Percentiles rank a stretch among this genome's conserved stretches.
Evolutionary conservation across 306 rosid species (phyloP).

Genomic region (Citrullus amarus): DNA sequence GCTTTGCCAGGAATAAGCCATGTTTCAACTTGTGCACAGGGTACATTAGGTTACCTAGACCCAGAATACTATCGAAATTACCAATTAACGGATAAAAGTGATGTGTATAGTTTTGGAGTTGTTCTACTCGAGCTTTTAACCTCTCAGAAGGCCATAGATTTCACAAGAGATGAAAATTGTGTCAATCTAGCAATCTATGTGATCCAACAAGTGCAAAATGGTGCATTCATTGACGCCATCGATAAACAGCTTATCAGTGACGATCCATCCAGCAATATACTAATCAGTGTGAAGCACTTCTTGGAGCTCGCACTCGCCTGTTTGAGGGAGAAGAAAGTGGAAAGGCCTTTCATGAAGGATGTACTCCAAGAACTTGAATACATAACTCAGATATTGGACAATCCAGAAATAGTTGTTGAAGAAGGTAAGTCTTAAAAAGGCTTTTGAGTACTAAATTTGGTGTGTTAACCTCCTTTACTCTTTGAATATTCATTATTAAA

Average conservation of each 20-base stretch:
- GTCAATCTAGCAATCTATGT: slow-evolving; percentile 64
- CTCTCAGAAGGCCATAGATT: slow-evolving; percentile 77
- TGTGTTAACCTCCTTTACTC: neutral
- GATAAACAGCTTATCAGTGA: slow-evolving; percentile 41
- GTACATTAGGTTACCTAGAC: slow-evolving; percentile 87
- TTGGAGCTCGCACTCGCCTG: slow-evolving; percentile 73
- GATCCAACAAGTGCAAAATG: slow-evolving; percentile 37
- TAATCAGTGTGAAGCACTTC: slow-evolving; percentile 43
- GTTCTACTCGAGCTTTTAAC: slow-evolving; percentile 81
- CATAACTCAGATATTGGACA: slow-evolving; percentile 34
- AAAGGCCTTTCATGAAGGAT: slow-evolving; percentile 77
- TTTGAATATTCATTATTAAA: slow-evolving; percentile 25
- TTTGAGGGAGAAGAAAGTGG: slow-evolving; percentile 64
- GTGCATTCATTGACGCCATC: slow-evolving; percentile 36
- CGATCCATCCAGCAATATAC: slow-evolving; percentile 18
- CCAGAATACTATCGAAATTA: slow-evolving; percentile 87
- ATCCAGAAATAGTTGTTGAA: slow-evolving; percentile 19
- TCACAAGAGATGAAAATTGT: slow-evolving; percentile 56
- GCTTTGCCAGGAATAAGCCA: slow-evolving; percentile 86
- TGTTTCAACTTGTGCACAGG: slow-evolving; percentile 95
- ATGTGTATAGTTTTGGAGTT: slow-evolving; percentile 88
- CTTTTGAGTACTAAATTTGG: neutral
- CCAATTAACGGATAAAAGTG: slow-evolving; percentile 87
- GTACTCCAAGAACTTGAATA: slow-evolving; percentile 52
- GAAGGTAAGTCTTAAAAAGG: slow-evolving; percentile 1